Base-by-base conservation (phyloP, 441 rosid genomes). In the Erodium texanum region DNA sequence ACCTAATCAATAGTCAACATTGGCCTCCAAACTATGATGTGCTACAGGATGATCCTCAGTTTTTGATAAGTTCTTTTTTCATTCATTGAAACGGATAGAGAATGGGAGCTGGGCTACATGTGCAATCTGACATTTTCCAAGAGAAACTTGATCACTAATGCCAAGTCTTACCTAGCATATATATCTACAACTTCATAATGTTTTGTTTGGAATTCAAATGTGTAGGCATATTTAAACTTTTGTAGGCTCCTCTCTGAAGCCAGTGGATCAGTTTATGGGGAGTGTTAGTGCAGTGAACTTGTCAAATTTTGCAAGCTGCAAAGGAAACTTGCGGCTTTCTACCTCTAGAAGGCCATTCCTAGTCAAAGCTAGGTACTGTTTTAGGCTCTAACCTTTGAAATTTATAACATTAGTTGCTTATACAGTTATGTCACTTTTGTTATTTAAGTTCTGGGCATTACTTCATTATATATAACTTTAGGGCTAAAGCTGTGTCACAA, bases 301-400 rank as follows among this genome's bases (percentile, higher is more conserved):
- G 78, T 67, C 88, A 50, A 78, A 86, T 38, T 52, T 73, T 62
- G 48, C 76, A 68, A 79, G 79, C 74, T 75, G 34, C 29, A 72
- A 68, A 7, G 64, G 79, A 66, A 85, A 81, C 68, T 34, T 82
- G 70, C 85, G 73, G 32, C 66, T 79, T 66, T 65, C 79, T 69
- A 72, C 82, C 34, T 79, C 89, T 10, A 82, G 77, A 70, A 80
- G 74, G 70, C 38, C 81, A 14, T 75, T 83, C 20, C 62, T 70
- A 0, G 86, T 90, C 78, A 81, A 76, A 64, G 96, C 97, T 70
- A 82, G 85, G 5, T 82, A 86, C 20, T 52, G 8, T 52, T 50
- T 50, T 52, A 12, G 59, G 59, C 19, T 16, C 16, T 18, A 52
- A n/a, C 19, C 8, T 52, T 16, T 1, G 15, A n/a, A 52, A 16